Evolutionary conservation across 768 basidiomycete genomes (phyloP).

Genomic region (Trametes elegans): DNA sequence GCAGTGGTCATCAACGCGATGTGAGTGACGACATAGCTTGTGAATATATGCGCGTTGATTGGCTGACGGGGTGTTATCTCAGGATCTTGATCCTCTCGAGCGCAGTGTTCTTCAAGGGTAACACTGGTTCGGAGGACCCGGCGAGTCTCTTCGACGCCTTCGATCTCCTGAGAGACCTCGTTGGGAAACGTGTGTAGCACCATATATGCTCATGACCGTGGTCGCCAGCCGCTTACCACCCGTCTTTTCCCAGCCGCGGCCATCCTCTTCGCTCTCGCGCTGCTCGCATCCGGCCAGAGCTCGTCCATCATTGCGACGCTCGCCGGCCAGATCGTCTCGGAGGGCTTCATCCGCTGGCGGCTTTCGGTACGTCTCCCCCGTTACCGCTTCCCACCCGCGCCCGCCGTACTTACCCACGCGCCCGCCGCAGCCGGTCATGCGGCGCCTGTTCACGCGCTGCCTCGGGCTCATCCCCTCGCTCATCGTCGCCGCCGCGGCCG

Average conservation of each 20-base stretch:
- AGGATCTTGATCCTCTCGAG: slow-evolving; percentile 82
- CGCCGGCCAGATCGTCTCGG: slow-evolving; percentile 86
- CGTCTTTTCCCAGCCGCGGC: slow-evolving; percentile 56
- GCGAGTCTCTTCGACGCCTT: slow-evolving; percentile 87
- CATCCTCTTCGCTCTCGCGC: slow-evolving; percentile 82
- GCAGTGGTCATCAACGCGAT: slow-evolving; percentile 87
- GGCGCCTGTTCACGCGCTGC: slow-evolving; percentile 80
- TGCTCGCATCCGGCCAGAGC: slow-evolving; percentile 86
- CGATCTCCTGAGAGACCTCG: slow-evolving; percentile 58
- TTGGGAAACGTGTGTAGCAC: slow-evolving; percentile 64
- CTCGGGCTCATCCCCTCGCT: slow-evolving; percentile 83
- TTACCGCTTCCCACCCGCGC: background rate
- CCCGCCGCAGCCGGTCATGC: slow-evolving; percentile 57
- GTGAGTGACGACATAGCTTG: slow-evolving; percentile 39
- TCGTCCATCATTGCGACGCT: slow-evolving; percentile 88
- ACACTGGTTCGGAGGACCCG: slow-evolving; percentile 41
- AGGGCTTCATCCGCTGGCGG: slow-evolving; percentile 87
- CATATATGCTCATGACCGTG: background rate
- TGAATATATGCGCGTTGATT: background rate
- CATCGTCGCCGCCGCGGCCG: slow-evolving; percentile 71
- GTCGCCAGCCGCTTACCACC: no score
- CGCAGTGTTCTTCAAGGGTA: slow-evolving; percentile 73
- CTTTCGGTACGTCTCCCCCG: slow-evolving; percentile 51
- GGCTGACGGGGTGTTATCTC: slow-evolving; percentile 5
- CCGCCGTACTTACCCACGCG: slow-evolving; percentile 17